A percentile compares a stretch with the other conserved stretches of the same genome.
Evolutionary conservation across 345 rosid genomes (phyloP).

Genomic region (Camelina hispida): DNA sequence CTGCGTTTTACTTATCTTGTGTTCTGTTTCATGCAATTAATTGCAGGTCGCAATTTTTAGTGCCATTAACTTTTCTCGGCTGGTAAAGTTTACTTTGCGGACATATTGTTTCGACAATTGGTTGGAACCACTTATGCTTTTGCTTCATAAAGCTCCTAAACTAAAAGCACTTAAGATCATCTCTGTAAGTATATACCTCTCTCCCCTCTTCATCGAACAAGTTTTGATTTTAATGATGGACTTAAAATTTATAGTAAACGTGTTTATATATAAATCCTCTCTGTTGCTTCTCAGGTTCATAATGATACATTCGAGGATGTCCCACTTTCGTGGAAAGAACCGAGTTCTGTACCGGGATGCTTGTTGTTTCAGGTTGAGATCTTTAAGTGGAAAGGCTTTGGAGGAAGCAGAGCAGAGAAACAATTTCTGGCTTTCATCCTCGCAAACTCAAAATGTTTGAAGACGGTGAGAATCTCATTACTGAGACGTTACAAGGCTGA

Average conservation of each 20-base stretch:
- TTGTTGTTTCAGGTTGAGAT: constrained; percentile 14
- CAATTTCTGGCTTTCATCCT: background rate
- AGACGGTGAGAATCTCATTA: background rate
- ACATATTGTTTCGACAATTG: background rate
- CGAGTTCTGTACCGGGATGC: constrained; percentile 26
- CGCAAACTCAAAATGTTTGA: background rate
- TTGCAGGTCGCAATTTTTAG: constrained; percentile 1
- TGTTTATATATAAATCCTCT: background rate
- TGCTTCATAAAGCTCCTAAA: constrained; percentile 24
- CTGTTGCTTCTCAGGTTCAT: background rate
- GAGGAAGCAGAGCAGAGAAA: background rate
- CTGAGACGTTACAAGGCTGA: background rate
- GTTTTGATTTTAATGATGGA: background rate
- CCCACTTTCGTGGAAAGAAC: constrained; percentile 17
- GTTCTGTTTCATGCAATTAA: background rate
- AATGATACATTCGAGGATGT: too few species aligned
- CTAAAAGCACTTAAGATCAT: constrained; percentile 11
- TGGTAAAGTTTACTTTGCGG: background rate
- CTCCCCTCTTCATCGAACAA: background rate
- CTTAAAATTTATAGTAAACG: background rate
- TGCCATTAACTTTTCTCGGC: constrained; percentile 5
- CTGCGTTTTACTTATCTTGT: background rate
- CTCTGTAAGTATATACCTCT: constrained; percentile 1
- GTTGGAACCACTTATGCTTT: constrained; percentile 10
- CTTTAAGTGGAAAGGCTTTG: background rate